These are phyloP conservation scores for Penicillium thymicola DNA, from an alignment of 2,329 filamentous ascomycete species.

Conservation along the genomic window DNA sequence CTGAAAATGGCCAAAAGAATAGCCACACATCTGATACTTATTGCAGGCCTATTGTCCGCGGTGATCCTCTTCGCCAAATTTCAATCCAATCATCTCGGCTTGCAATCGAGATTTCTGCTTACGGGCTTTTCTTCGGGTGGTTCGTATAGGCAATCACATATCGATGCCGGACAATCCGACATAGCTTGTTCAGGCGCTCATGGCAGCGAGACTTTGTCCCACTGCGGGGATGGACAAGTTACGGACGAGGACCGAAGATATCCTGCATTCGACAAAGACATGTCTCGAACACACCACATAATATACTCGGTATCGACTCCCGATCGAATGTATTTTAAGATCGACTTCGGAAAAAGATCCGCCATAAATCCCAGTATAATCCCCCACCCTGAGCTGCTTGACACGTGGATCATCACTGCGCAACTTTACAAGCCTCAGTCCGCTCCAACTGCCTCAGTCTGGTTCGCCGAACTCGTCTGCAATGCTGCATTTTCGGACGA, in stretches of 20 bases:
- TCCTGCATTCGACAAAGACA: neutral
- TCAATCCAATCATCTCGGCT: neutral
- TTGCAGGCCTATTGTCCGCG: constrained; percentile 3
- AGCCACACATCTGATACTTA: constrained; percentile 3
- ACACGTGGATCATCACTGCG: constrained; percentile 53
- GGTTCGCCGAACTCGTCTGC: constrained; percentile 50
- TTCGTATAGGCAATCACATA: neutral
- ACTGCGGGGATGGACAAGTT: neutral
- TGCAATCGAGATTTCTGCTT: neutral
- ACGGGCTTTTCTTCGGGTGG: neutral
- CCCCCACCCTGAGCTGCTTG: constrained; percentile 49
- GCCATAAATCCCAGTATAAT: constrained; percentile 58
- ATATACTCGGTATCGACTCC: constrained; percentile 49
- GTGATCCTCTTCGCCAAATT: neutral
- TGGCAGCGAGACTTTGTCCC: neutral
- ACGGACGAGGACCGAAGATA: neutral
- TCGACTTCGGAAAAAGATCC: constrained; percentile 45
- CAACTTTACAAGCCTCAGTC: constrained; percentile 39
- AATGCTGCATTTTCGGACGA: constrained; percentile 48
- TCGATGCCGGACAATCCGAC: neutral
- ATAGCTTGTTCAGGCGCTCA: neutral
- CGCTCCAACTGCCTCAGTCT: constrained; percentile 25
- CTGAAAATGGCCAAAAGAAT: neutral
- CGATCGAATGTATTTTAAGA: constrained; percentile 49
- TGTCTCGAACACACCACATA: constrained; percentile 25